Base-by-base conservation (phyloP, 2,329 filamentous ascomycete species). In the Microdochium trichocladiopsis region DNA sequence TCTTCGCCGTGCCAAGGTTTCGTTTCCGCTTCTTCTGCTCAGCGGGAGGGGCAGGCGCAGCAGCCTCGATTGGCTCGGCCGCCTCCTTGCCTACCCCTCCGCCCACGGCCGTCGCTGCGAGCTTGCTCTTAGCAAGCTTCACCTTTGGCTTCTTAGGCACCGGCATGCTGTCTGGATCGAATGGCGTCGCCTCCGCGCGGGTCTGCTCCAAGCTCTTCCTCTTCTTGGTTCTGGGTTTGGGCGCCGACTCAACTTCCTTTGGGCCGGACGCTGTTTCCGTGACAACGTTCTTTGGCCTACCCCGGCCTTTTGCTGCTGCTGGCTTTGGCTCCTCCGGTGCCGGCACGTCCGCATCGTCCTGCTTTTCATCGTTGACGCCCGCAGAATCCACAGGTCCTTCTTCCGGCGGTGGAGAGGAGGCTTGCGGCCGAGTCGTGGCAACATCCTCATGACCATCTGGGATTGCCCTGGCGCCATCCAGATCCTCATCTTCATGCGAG, bases 11-110 rank as follows among this genome's bases (percentile, higher is more conserved):
- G 22, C 84, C 83, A 1, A 88, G 74, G 4, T 90, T 92, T 56
- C 87, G 82, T 73, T 87, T 91, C 76, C 86, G 90, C 64, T 82
- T 84, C 67, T 76, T 80, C 57, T 77, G 53, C 25, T 64, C 61
- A 4, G 72, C 25, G 58, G 18, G 14, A 18, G 41, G 12, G 6
- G 41, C 10, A 8, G 12, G 6, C 4, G 41, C 12, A 37, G 12
- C 14, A n/a, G 14, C 33, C 6, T n/a, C 33, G 33, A 16, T 37
- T n/a, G n/a, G n/a, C n/a, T 74, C 33, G 62, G 57, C 3, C 60
- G 57, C 31, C 62, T 59, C 48, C 64, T 63, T 22, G 56, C 22
- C 41, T 18, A 11, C 18, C 62, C 59, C 48, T 64, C 63, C 22
- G 56, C 22, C 41, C 21, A 11, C 18, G 41, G 21, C 21, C 12